Evolutionary conservation across 805 yeast species (phyloP), one percentile per base, ranked within the genome.

Genomic region (Cyberlindnera maritima): DNA sequence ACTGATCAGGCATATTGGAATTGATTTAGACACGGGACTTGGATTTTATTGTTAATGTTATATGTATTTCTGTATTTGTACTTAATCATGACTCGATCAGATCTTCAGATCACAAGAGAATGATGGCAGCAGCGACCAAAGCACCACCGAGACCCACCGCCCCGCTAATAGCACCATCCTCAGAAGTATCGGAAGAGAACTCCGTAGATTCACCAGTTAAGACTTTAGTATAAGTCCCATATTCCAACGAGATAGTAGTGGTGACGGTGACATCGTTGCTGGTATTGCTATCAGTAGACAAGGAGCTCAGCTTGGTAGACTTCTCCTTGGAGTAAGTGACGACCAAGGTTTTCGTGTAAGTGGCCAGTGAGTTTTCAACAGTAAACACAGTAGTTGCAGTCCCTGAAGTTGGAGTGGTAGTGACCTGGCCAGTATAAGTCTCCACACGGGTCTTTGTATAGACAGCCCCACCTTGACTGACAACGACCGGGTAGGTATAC

Each of bases 361-460:
- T 39, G 4, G 36, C 36, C 12, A 14, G 4, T 15, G 36, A 31
- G 43, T 32, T 32, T 14, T 10, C 15, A 3, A 39, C 43, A 29
- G 43, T 39, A 36, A 39, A 18, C 26, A 39, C 43, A n/a, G 36
- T 39, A 15, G 43, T 39, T 21, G 19, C 36, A 31, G 43, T 39
- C 4, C 43, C 43, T 10, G 43, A 39, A 17, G 43, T 39, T 39
- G 43, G 43, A 13, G 29, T 17, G 36, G 43, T 39, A 14, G 33
- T 19, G 28, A 29, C 43, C 29, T 39, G 43, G 17, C 43, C 43
- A 6, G 43, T 39, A 34, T 39, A 39, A 7, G 29, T 20, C 43
- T 28, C 31, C 5, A 28, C 31, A 28, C 31, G 41, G 41, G 41
- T 39, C 35, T 39, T 26, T 21, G 41, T 39, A 18, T 28, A 39